Evolutionary conservation across 208 protist genomes (phyloP).

Genomic region (Angomonas deanei): DNA sequence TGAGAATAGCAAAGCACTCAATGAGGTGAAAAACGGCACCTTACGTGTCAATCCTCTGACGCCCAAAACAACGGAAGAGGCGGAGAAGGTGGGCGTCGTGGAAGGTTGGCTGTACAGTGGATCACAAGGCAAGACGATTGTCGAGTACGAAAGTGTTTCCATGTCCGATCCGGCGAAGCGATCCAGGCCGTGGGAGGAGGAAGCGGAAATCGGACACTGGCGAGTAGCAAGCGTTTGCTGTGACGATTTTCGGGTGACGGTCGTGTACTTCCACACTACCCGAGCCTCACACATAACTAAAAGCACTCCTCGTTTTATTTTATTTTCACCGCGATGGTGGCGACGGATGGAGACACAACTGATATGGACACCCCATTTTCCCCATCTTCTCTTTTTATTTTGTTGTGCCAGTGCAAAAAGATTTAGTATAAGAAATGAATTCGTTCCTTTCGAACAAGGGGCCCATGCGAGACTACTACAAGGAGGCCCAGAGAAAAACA

Average conservation of each 20-base stretch:
- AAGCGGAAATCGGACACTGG: background rate
- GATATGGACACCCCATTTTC: too few species aligned
- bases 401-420: background rate
- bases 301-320: too few species aligned
- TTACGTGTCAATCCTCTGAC: background rate
- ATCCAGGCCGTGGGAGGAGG: conserved; percentile 35
- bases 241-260: too few species aligned
- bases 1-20: conserved; percentile 24
- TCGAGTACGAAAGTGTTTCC: too few species aligned
- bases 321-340: too few species aligned
- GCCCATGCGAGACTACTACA: conserved; percentile 49
- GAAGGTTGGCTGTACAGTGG: background rate
- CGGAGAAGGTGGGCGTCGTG: background rate
- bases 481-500: conserved; percentile 18
- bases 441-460: background rate
- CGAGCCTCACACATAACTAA: too few species aligned
- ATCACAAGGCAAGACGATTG: too few species aligned
- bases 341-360: too few species aligned
- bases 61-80: background rate
- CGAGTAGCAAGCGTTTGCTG: too few species aligned
- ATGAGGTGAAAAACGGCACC: conserved; percentile 25
- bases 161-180: conserved; percentile 33
- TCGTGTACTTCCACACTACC: too few species aligned
- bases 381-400: background rate
- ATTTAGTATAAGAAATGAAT: background rate